phyloP scores from a whole-genome alignment of 768 basidiomycete species.

The Hygrophorus pudorinus region DNA sequence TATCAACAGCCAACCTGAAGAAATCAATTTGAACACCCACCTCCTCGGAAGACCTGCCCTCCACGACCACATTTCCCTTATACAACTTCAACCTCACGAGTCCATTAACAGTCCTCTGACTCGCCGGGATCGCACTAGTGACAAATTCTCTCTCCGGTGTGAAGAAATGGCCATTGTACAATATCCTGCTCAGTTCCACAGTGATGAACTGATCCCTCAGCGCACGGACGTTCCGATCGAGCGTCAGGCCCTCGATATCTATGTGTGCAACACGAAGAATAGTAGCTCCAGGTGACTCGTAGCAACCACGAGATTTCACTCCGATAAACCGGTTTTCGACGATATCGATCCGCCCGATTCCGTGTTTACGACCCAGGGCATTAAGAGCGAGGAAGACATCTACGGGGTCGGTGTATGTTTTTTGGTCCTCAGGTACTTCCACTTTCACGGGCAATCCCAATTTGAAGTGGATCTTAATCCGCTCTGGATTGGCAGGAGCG shows the following conservation, averaged over 20 bases:
- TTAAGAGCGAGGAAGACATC: conserved; percentile 92
- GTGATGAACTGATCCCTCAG: conserved; percentile 95
- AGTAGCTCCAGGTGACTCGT: conserved; percentile 94
- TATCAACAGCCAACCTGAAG: not conserved
- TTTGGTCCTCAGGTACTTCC: conserved; percentile 38
- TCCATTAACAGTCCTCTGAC: conserved; percentile 95
- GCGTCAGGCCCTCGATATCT: conserved; percentile 94
- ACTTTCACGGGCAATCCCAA: conserved; percentile 84
- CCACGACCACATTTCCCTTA: conserved; percentile 93
- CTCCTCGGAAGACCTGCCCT: conserved; percentile 85
- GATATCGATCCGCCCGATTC: conserved; percentile 95
- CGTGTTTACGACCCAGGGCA: conserved; percentile 87
- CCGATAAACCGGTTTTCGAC: conserved; percentile 99
- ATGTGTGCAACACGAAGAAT: conserved; percentile 93
- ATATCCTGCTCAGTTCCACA: conserved; percentile 75
- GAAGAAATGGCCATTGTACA: conserved; percentile 99
- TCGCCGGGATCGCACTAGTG: conserved; percentile 81
- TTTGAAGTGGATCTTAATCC: conserved; percentile 77
- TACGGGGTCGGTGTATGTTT: conserved; percentile 81
- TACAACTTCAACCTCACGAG: conserved; percentile 83
- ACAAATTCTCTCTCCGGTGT: conserved; percentile 98
- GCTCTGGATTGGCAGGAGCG: conserved; percentile 72
- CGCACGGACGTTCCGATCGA: conserved; percentile 93
- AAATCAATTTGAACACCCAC: conserved; percentile 26
- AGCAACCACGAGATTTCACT: conserved; percentile 99